phyloP scores from a whole-genome alignment of 2,329 filamentous ascomycete species.

The Arthrobotrys iridis region DNA sequence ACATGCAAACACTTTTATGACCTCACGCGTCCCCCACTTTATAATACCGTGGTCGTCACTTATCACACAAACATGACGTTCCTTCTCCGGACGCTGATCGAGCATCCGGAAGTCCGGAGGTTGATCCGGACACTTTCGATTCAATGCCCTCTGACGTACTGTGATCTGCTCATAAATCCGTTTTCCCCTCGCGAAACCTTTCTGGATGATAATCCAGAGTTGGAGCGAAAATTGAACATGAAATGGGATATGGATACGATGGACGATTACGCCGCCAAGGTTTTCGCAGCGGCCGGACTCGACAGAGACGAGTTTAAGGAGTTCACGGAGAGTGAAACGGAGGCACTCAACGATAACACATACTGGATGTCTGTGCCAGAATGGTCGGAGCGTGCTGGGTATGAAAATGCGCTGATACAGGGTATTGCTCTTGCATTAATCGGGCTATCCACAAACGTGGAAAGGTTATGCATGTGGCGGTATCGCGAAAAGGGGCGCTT shows the following conservation, averaged over 20 bases:
- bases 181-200: constrained; percentile 45
- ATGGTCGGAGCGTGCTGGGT: constrained; percentile 27
- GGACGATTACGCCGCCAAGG: constrained; percentile 26
- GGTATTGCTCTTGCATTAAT: constrained; percentile 25
- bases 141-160: constrained; percentile 16
- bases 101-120: constrained; percentile 21
- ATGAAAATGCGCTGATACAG: constrained; percentile 35
- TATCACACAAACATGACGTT: constrained; percentile 45
- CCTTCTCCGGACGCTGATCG: constrained; percentile 39
- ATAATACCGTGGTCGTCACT: constrained; percentile 17
- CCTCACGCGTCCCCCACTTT: constrained; percentile 14
- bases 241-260: constrained; percentile 31
- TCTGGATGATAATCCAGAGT: constrained; percentile 40
- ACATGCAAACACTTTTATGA: constrained; percentile 38
- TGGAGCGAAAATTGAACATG: constrained; percentile 22
- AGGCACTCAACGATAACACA: constrained; percentile 19
- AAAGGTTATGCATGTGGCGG: constrained; percentile 12
- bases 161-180: constrained; percentile 13
- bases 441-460: background rate
- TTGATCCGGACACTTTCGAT: constrained; percentile 36
- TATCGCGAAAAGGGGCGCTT: background rate
- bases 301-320: constrained; percentile 36
- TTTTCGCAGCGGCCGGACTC: constrained; percentile 19
- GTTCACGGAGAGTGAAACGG: constrained; percentile 35
- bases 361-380: constrained; percentile 42